Evolutionary conservation across 208 protist genomes (phyloP).

Genomic region (Crithidia thermophila): DNA sequence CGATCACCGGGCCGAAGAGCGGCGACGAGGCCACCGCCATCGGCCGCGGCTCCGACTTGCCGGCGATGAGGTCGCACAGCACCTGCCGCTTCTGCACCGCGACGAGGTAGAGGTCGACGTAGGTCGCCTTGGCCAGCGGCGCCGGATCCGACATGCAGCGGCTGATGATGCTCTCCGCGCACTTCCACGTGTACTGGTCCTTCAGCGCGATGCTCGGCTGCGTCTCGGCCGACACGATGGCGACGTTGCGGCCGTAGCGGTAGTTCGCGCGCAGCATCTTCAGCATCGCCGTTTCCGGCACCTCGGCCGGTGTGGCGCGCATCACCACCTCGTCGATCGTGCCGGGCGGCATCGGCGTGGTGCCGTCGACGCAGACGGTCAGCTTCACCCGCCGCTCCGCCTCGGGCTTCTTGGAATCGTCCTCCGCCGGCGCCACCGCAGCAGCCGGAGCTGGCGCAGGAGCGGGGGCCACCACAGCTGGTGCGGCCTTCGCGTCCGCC

Average conservation of each 20-base stretch:
- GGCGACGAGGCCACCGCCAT: constrained; percentile 53
- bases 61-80: constrained; percentile 50
- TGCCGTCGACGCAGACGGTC: constrained; percentile 29
- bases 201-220: constrained; percentile 27
- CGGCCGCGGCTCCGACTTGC: constrained; percentile 17
- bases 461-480: too few relatives aligned
- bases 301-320: constrained; percentile 1
- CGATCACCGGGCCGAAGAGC: constrained; percentile 47
- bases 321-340: constrained; percentile 35
- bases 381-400: constrained; percentile 22
- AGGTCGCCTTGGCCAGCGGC: constrained; percentile 15
- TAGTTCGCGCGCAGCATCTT: constrained; percentile 25
- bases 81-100: constrained; percentile 54
- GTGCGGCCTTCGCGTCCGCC: too few relatives aligned
- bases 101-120: constrained; percentile 54
- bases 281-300: constrained; percentile 33
- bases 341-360: constrained; percentile 8
- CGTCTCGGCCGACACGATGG: constrained; percentile 49
- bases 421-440: background rate
- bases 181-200: constrained; percentile 50
- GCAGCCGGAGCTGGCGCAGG: background rate
- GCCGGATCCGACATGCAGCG: constrained; percentile 22
- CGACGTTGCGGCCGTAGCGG: constrained; percentile 36
- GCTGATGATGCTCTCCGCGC: constrained; percentile 31
- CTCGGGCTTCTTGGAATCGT: constrained; percentile 3